Percentiles rank a stretch among this genome's conserved stretches.
These are phyloP conservation scores for Stephania yunnanensis DNA, from an alignment of 164 flowering plant species.

Conservation along the genomic window DNA sequence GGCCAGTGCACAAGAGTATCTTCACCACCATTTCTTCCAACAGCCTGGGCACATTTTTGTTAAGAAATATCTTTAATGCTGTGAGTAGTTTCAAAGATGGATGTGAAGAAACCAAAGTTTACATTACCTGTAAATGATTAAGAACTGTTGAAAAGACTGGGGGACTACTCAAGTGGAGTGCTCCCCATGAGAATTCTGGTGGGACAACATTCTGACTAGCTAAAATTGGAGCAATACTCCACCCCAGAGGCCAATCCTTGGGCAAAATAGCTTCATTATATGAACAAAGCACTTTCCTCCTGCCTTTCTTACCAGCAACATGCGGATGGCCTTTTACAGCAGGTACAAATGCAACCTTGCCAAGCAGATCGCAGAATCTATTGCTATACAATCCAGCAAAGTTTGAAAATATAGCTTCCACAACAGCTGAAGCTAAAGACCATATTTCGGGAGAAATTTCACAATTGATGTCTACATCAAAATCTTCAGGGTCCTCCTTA, in stretches of 20 bases:
- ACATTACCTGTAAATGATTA: constrained; percentile 74
- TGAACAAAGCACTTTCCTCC: constrained; percentile 73
- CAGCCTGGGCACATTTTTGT: constrained; percentile 34
- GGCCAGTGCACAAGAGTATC: constrained; percentile 98
- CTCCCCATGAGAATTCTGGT: constrained; percentile 93
- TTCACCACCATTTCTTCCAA: constrained; percentile 87
- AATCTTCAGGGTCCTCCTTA: constrained; percentile 36
- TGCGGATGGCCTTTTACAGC: constrained; percentile 78
- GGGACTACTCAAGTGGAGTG: constrained; percentile 80
- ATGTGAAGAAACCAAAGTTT: constrained; percentile 2
- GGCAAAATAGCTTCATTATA: constrained; percentile 71
- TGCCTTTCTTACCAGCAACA: constrained; percentile 65
- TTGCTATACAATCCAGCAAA: constrained; percentile 81
- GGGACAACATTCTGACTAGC: constrained; percentile 61
- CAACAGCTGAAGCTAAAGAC: constrained; percentile 68
- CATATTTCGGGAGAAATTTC: constrained; percentile 72
- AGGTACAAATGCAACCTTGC: constrained; percentile 83
- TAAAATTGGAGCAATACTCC: constrained; percentile 85
- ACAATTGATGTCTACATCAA: constrained; percentile 41
- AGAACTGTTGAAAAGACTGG: constrained; percentile 72
- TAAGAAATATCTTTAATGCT: neutral
- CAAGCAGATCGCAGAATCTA: constrained; percentile 69
- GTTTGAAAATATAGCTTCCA: constrained; percentile 64
- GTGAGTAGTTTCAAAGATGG: neutral
- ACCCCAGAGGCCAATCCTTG: constrained; percentile 96